Evolutionary conservation across 2,329 filamentous ascomycete genomes (phyloP).

Genomic region (Teratosphaeria viscida): DNA sequence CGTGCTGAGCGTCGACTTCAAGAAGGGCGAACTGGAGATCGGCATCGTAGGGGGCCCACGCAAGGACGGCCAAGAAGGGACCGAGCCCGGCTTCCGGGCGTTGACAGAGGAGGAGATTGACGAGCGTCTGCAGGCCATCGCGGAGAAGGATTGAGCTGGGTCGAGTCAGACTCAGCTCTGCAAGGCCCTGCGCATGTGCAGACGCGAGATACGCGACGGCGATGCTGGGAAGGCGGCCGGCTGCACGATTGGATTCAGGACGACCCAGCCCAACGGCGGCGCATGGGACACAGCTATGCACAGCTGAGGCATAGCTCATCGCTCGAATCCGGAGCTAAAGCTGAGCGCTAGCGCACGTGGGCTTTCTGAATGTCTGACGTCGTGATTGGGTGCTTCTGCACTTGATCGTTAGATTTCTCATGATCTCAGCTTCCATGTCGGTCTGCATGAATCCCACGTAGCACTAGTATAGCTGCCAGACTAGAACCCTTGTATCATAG

Average conservation of each 20-base stretch:
- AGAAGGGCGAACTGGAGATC: conserved; percentile 97
- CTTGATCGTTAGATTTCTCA: neutral
- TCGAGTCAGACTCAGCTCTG: neutral
- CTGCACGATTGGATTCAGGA: neutral
- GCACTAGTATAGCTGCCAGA: neutral
- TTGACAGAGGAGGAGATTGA: conserved; percentile 98
- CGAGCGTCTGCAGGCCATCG: conserved; percentile 92
- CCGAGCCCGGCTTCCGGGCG: conserved; percentile 68
- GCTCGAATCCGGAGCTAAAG: neutral
- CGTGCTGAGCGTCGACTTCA: conserved; percentile 97
- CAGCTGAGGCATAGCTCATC: neutral
- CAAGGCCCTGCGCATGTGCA: neutral
- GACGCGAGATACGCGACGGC: neutral
- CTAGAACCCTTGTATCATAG: neutral
- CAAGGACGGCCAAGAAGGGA: conserved; percentile 72
- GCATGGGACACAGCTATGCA: neutral
- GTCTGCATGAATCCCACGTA: neutral
- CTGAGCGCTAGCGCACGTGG: neutral
- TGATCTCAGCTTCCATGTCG: neutral
- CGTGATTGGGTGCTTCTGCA: neutral
- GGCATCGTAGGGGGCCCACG: conserved; percentile 88
- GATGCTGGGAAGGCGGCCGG: neutral
- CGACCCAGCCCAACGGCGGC: neutral
- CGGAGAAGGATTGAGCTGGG: conserved; percentile 78
- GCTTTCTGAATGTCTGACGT: neutral